These are phyloP conservation scores for Macadamia tetraphylla DNA, from an alignment of 164 flowering plant genomes.

Conservation along the genomic window DNA sequence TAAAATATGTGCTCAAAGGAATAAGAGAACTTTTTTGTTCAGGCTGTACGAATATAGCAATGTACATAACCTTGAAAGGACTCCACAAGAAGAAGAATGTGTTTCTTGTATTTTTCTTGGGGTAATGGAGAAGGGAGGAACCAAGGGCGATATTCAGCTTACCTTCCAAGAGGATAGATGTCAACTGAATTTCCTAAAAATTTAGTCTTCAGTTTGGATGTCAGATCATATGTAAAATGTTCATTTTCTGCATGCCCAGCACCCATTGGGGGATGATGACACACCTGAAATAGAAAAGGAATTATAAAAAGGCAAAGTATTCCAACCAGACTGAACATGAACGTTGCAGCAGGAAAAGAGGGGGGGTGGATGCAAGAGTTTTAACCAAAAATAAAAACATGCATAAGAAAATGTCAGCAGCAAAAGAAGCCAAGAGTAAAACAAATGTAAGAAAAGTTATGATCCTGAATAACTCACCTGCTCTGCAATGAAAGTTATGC, in stretches of 20 bases:
- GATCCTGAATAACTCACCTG: constrained; percentile 44
- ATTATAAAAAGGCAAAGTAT: background rate
- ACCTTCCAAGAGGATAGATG: constrained; percentile 86
- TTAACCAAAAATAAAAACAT: background rate
- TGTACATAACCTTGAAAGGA: too few species aligned
- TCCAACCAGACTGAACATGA: background rate
- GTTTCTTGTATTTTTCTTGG: too few species aligned
- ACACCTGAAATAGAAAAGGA: constrained; percentile 42
- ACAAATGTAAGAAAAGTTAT: background rate
- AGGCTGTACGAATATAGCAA: too few species aligned
- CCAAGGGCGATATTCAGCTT: background rate
- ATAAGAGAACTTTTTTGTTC: background rate
- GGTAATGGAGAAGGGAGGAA: too few species aligned
- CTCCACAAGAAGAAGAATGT: too few species aligned
- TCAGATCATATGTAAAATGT: constrained; percentile 72
- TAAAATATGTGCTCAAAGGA: background rate
- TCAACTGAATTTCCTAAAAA: constrained; percentile 77
- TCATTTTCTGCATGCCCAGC: constrained; percentile 87
- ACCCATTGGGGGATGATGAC: constrained; percentile 93
- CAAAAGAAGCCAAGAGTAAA: background rate
- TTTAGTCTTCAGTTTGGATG: constrained; percentile 76
- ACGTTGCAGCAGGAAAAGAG: background rate
- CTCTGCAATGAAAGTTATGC: constrained; percentile 69
- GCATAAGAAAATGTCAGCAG: background rate
- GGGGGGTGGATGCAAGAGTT: too few species aligned